Evolutionary conservation across 768 basidiomycete genomes (phyloP), one percentile per base, ranked within the genome.

Genomic region (Kondoa malvinella): DNA sequence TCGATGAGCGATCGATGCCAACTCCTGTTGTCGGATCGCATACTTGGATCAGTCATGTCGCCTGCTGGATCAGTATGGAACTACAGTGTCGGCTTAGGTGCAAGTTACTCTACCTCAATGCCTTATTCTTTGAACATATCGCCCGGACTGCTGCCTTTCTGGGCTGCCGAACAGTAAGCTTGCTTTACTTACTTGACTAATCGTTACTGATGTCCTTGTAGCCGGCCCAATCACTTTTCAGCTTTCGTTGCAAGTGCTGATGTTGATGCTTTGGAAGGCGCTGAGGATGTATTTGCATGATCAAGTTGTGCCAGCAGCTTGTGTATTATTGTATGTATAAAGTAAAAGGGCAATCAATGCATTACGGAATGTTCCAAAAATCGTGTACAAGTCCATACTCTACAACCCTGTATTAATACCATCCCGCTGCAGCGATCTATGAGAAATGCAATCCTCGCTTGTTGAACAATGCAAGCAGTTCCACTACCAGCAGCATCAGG

Each of bases 21-120:
- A 77, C 81, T 97, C 33, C 81, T 97, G 68, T 80, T 97, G 27
- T 96, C 92, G 21, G 95, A 99, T 75, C 87, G 94, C 71, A 86
- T 99, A 71, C 82, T 97, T 17, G 95, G 92, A 27, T 92, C 92
- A 85, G 94, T 91, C 0, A 80, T 97, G 4, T 90, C 94, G 89
- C 0, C 92, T 88, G 77, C 61, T n/a, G 95, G 94, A 71, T 85
- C 85, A 66, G 85, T 95, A 34, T 97, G 95, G 95, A 95, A 95
- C 77, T 96, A 95, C 68, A 64, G 74, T 30, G n/a, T 67, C 1
- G 65, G 31, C 16, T 32, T 67, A 3, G 61, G 64, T 26, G 66
- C 69, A n/a, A 65, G 69, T 34, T 75, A 74, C 71, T 66, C 71
- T 14, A 68, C 71, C 1, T 66, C 65, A 34, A 71, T 75, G 67